These are phyloP conservation scores for Pyrus bretschneideri DNA, from an alignment of 306 rosid species.

Conservation along the genomic window DNA sequence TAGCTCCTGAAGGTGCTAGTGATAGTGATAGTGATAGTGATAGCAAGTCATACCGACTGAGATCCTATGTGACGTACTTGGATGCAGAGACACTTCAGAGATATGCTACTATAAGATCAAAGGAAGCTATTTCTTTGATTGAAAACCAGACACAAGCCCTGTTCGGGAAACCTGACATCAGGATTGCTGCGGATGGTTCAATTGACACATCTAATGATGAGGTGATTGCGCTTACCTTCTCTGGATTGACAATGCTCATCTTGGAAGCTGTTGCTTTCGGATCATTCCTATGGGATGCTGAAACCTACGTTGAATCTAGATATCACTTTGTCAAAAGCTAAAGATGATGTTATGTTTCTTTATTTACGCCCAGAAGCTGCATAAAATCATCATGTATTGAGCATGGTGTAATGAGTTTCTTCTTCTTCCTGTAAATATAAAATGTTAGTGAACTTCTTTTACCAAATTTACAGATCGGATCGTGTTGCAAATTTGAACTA, in stretches of 20 bases:
- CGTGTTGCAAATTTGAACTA: no score
- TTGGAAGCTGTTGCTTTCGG: slow-evolving; percentile 85
- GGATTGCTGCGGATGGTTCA: slow-evolving; percentile 59
- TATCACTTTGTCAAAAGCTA: slow-evolving; percentile 57
- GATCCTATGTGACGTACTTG: slow-evolving; percentile 82
- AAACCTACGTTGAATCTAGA: slow-evolving; percentile 74
- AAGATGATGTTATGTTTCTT: slow-evolving; percentile 6
- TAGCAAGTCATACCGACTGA: slow-evolving; percentile 40
- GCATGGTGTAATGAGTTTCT: not conserved
- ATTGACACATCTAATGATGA: slow-evolving; percentile 60
- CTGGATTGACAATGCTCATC: slow-evolving; percentile 75
- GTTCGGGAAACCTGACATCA: slow-evolving; percentile 77
- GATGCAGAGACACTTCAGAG: slow-evolving; percentile 80
- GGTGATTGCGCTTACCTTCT: slow-evolving; percentile 49
- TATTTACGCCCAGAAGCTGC: slow-evolving; percentile 4
- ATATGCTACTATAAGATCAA: slow-evolving; percentile 78
- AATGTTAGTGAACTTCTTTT: not conserved
- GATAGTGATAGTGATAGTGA: slow-evolving; percentile 25
- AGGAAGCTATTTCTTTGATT: slow-evolving; percentile 87
- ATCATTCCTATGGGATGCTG: slow-evolving; percentile 83
- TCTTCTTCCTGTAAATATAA: slow-evolving; percentile 7
- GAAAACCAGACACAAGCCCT: slow-evolving; percentile 93
- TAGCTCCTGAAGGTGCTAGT: slow-evolving; percentile 42
- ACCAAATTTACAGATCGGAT: not conserved
- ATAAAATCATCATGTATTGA: slow-evolving; percentile 19